Evolutionary conservation across 1,139 yeast genomes (phyloP).

Genomic region (Taphrina wiesneri): DNA sequence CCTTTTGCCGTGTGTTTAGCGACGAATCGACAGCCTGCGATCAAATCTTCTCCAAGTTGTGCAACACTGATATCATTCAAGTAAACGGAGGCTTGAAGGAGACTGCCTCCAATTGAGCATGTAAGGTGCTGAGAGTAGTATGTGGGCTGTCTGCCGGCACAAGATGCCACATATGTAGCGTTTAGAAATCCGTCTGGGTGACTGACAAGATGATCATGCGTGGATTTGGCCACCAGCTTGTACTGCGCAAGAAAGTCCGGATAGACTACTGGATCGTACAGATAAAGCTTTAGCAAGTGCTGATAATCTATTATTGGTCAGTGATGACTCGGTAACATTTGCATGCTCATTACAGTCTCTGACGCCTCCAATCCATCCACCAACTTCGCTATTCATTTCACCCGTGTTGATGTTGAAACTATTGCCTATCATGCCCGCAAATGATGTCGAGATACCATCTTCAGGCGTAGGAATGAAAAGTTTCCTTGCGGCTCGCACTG

Average conservation of each 20-base stretch:
- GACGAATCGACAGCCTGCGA: conserved; percentile 80
- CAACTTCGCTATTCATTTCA: not conserved
- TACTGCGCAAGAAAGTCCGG: conserved; percentile 56
- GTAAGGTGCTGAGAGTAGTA: conserved; percentile 59
- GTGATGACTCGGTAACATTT: not conserved
- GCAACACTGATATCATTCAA: conserved; percentile 57
- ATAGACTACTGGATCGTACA: conserved; percentile 65
- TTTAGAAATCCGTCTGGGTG: conserved; percentile 38
- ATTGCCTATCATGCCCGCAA: conserved; percentile 79
- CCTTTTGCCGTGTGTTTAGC: conserved; percentile 73
- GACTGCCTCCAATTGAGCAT: conserved; percentile 86
- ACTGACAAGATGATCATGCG: conserved; percentile 48
- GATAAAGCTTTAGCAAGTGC: conserved; percentile 69
- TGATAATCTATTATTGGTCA: conserved; percentile 55
- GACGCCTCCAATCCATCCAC: conserved; percentile 51
- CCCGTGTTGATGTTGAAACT: conserved; percentile 63
- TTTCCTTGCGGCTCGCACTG: conserved; percentile 67
- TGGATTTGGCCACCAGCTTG: conserved; percentile 56
- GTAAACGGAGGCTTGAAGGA: conserved; percentile 83
- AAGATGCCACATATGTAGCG: conserved; percentile 47
- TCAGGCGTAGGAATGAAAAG: conserved; percentile 58
- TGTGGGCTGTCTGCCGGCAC: conserved; percentile 49
- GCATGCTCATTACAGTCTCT: conserved; percentile 54
- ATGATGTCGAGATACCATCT: conserved; percentile 41
- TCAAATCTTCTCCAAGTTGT: conserved; percentile 68